Evolutionary conservation across 352 stramenopile genomes (phyloP).

Genomic region (Phytopythium helicoides): DNA sequence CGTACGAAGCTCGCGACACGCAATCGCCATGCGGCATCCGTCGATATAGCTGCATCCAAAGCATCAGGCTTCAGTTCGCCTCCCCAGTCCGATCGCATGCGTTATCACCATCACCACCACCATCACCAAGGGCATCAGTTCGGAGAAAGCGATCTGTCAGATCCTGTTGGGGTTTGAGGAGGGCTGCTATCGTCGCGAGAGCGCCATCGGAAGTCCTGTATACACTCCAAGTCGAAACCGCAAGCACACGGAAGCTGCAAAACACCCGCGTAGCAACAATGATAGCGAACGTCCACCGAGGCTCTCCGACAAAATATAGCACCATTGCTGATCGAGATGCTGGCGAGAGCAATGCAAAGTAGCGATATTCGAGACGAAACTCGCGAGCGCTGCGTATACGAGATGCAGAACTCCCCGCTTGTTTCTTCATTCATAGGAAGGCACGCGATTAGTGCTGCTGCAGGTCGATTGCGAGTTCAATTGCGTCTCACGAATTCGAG

Average conservation of each 20-base stretch:
- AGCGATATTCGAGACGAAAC: constrained; percentile 30
- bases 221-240: too few relatives aligned
- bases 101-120: constrained; percentile 1
- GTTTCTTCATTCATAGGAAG: constrained; percentile 51
- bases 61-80: neutral
- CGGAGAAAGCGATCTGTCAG: neutral
- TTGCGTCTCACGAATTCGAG: constrained; percentile 52
- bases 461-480: constrained; percentile 43
- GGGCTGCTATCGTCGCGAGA: neutral
- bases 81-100: neutral
- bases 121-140: neutral
- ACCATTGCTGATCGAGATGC: neutral
- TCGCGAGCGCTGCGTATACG: constrained; percentile 47
- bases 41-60: constrained; percentile 9
- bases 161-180: neutral
- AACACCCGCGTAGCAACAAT: too few relatives aligned
- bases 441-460: constrained; percentile 51
- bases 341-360: constrained; percentile 20
- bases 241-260: too few relatives aligned
- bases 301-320: too few relatives aligned
- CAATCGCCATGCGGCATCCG: constrained; percentile 31
- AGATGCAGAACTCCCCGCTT: constrained; percentile 68
- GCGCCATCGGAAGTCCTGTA: too few relatives aligned
- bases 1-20: constrained; percentile 51
- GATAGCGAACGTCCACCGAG: too few relatives aligned